Conservation (phyloP, 2,329 filamentous ascomycete species). For the Fusarium sp. region DNA sequence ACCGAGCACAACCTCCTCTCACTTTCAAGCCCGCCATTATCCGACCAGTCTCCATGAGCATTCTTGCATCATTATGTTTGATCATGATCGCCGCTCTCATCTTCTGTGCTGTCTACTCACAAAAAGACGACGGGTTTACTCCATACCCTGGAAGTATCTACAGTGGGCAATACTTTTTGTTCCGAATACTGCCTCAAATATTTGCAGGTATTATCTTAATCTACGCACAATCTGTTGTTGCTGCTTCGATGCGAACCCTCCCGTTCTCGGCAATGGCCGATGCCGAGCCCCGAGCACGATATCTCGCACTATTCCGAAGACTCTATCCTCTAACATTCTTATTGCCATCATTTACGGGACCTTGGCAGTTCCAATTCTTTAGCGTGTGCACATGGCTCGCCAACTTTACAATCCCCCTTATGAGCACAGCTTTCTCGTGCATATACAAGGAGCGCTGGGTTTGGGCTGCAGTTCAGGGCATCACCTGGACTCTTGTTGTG, state of each 20-base stretch:
- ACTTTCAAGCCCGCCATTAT: constrained; percentile 80
- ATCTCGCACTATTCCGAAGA: constrained; percentile 74
- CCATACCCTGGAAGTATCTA: constrained; percentile 75
- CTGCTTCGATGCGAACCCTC: constrained; percentile 78
- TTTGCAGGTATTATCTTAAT: constrained; percentile 78
- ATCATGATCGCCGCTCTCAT: constrained; percentile 79
- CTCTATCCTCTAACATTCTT: constrained; percentile 78
- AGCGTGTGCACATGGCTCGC: constrained; percentile 80
- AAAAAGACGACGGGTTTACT: constrained; percentile 72
- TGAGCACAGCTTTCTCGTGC: constrained; percentile 80
- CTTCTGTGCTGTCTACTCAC: constrained; percentile 78
- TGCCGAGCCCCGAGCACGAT: constrained; percentile 68
- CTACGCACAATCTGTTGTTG: constrained; percentile 81
- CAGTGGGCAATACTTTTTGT: constrained; percentile 83
- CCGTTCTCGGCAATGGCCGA: constrained; percentile 85
- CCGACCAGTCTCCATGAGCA: constrained; percentile 72
- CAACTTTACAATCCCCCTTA: constrained; percentile 83
- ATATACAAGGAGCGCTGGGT: constrained; percentile 73
- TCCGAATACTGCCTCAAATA: constrained; percentile 85
- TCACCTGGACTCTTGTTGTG: constrained; percentile 82
- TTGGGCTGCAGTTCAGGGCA: constrained; percentile 82
- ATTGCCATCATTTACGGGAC: constrained; percentile 69
- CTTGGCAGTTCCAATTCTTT: constrained; percentile 74
- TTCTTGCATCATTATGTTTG: constrained; percentile 71
- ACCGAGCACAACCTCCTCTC: constrained; percentile 63